Evolutionary conservation across 2,329 filamentous ascomycete genomes (phyloP).

Genomic region (Bipolaris victoriae): DNA sequence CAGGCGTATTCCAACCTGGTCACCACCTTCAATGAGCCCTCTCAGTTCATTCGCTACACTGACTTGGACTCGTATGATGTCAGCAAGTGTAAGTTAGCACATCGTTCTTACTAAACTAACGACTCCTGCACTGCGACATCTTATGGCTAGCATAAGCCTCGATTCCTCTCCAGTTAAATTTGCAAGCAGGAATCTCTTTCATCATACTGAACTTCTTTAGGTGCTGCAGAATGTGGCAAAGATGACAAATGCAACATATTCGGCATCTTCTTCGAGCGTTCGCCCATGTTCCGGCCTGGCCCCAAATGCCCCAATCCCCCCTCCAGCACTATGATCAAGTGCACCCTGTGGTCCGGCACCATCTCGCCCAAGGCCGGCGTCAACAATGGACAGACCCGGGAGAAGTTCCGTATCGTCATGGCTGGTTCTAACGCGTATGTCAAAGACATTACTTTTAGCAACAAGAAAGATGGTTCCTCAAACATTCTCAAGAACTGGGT

Average conservation of each 20-base stretch:
- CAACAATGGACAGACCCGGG: slow-evolving; percentile 33
- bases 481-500: slow-evolving; percentile 3
- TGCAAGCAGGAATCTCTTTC: too few species aligned
- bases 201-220: neutral
- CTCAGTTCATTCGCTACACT: slow-evolving; percentile 20
- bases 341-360: slow-evolving; percentile 30
- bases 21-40: slow-evolving; percentile 13
- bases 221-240: slow-evolving; percentile 12
- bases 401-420: slow-evolving; percentile 27
- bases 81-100: slow-evolving; percentile 13
- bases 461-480: neutral
- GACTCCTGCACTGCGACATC: neutral
- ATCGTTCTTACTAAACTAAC: neutral
- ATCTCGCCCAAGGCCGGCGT: slow-evolving; percentile 27
- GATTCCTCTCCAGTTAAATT: neutral
- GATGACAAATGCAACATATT: slow-evolving; percentile 24
- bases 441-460: slow-evolving; percentile 6
- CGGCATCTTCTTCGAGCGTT: slow-evolving; percentile 32
- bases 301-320: slow-evolving; percentile 21
- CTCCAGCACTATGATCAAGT: slow-evolving; percentile 37
- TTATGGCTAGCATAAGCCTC: neutral
- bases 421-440: slow-evolving; percentile 31
- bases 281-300: slow-evolving; percentile 17
- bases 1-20: slow-evolving; percentile 23
- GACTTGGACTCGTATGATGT: slow-evolving; percentile 16